Base-by-base conservation (phyloP, 768 basidiomycete genomes). In the Boletus reticulatus region DNA sequence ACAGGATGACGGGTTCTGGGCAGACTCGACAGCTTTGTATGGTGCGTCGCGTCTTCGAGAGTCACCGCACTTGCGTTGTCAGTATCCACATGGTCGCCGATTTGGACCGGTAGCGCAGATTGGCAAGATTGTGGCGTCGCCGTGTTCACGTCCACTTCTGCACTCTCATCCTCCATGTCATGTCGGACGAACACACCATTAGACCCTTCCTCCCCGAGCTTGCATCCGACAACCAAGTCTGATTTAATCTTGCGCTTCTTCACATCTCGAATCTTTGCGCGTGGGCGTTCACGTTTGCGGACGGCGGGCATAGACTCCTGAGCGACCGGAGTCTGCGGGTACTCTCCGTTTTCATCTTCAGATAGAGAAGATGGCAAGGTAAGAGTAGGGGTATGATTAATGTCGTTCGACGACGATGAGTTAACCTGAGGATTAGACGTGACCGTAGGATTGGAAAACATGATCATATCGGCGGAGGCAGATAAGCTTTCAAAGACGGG, bases 81-180 rank as follows among this genome's bases (percentile, higher is more conserved):
- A 44, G 46, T 48, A 41, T 62, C 63, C 63, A 59, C 53, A 19
- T 43, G 24, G 19, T 54, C 52, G n/a, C 43, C 24, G 17, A 39
- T 34, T 44, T 54, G 53, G 43, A 60, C 60, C 43, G 59, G 51
- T 45, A 52, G 59, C 20, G 55, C 48, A 56, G 70, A 59, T 13
- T 46, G 52, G 62, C 58, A 70, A 63, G 43, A 70, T 17, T 42
- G 65, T 38, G 61, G 51, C 11, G 52, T 75, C 36, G 73, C 76
- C 24, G 72, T 57, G 6, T 73, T 76, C 32, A 86, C 76, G 57
- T 88, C 84, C 12, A 87, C 83, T 39, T 84, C 81, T 45, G 72
- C 76, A 52, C 78, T 84, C 64, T 87, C 84, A 54, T 87, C 85
- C 29, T 78, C 82, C 4, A 78, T 65, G 59, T 87, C 85, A 29